Base-by-base conservation (phyloP, 805 yeast species). In the Cyberlindnera amylophila region DNA sequence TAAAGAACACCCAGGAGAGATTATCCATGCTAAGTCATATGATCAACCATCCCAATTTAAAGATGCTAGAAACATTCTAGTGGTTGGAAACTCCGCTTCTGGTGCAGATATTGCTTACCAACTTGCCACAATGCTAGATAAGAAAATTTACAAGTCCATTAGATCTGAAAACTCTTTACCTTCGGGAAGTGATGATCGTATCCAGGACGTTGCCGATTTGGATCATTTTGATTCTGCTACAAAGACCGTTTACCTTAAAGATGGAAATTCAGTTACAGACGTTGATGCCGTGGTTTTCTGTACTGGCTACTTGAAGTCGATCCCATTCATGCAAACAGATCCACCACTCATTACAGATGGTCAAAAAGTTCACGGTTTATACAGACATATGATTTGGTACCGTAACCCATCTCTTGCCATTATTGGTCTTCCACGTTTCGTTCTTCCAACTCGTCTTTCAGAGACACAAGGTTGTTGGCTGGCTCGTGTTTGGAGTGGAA, bases 21-120 rank as follows among this genome's bases (percentile, higher is more conserved):
- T 83, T 2, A 49, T 65, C 3, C 91, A 84, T 59, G 72, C 89
- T 7, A 79, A 79, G 46, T 61, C 70, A 29, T 84, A 70, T 54
- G 70, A 80, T 42, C 59, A 59, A 15, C 71, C 79, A 0, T 66
- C 65, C 1, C 67, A 65, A 12, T 82, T 67, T 45, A 23, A 39
- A 30, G 52, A 55, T 6, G 61, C 66, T 18, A 60, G 66, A 34
- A 69, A 62, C 26, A 77, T 81, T 13, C 59, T 86, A 34, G 72
- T 86, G 6, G 76, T 86, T n/a, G 95, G 95, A 0, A 82, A 81
- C 52, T 79, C 82, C 10, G 83, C 93, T 2, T 79, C 88, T 24
- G 96, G 91, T 21, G 74, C 78, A 15, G 96, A 88, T 56, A 66
- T 85, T 32, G 75, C 87, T 2, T 72, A 71, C 43, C 90, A 84